Conservation (phyloP, 129 eudicot species). For the Pulicaria dysenterica region DNA sequence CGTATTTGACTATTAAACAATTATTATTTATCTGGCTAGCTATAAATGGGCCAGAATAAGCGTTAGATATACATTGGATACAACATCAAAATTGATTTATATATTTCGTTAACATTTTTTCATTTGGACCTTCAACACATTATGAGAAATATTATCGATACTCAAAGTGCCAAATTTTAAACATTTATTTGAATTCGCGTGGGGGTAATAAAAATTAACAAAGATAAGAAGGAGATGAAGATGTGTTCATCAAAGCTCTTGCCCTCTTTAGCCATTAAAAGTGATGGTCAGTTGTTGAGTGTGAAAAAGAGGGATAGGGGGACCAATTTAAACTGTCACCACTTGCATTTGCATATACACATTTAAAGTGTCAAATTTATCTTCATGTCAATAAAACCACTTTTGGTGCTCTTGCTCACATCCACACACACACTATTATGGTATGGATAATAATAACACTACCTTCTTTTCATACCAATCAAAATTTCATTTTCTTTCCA, state of each 20-base stretch:
- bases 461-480: neutral
- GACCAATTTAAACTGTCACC: constrained; percentile 35
- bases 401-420: constrained; percentile 27
- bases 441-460: constrained; percentile 18
- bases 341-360: constrained; percentile 30
- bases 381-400: constrained; percentile 37
- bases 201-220: neutral
- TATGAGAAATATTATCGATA: neutral
- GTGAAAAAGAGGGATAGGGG: constrained; percentile 34
- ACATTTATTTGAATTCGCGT: neutral
- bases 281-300: constrained; percentile 36
- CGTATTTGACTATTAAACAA: no score
- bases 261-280: constrained; percentile 30
- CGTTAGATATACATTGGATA: no score
- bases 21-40: no score
- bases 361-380: constrained; percentile 28
- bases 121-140: neutral
- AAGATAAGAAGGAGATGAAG: constrained; percentile 9
- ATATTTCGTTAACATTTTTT: no score
- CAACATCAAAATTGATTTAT: no score
- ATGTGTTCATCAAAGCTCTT: constrained; percentile 26
- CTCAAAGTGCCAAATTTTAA: neutral
- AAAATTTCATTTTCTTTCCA: no score
- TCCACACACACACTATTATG: constrained; percentile 5
- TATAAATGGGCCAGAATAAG: no score